Percentiles rank a stretch among this genome's conserved stretches.
phyloP scores from a whole-genome alignment of 2,329 filamentous ascomycete genomes.

The Fusarium avenaceum region DNA sequence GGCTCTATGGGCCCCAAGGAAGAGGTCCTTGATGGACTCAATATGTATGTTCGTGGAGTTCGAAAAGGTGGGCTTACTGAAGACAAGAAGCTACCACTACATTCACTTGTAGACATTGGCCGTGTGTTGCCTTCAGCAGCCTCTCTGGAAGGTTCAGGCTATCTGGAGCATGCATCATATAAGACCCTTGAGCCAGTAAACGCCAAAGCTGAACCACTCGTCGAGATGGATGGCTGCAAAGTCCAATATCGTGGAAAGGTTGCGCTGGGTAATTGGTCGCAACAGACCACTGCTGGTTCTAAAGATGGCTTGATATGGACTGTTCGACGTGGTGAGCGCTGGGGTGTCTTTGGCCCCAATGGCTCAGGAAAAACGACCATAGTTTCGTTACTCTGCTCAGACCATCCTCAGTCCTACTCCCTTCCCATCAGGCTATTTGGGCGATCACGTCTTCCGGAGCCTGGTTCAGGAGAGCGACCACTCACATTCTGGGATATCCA shows the following conservation, averaged over 20 bases:
- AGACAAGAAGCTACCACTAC: constrained; percentile 63
- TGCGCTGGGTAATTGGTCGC: constrained; percentile 84
- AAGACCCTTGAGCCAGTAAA: constrained; percentile 44
- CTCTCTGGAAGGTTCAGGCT: constrained; percentile 12
- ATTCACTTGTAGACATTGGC: constrained; percentile 65
- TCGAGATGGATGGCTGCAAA: constrained; percentile 88
- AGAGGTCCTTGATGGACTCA: constrained; percentile 69
- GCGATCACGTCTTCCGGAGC: constrained; percentile 80
- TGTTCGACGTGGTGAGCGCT: constrained; percentile 85
- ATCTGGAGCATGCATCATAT: constrained; percentile 22
- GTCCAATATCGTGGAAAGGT: constrained; percentile 84
- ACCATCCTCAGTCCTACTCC: constrained; percentile 95
- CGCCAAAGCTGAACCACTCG: constrained; percentile 73
- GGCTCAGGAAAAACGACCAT: constrained; percentile 97
- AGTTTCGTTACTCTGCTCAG: constrained; percentile 91
- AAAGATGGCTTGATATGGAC: constrained; percentile 82
- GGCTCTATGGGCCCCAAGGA: constrained; percentile 75
- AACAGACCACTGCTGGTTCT: constrained; percentile 65
- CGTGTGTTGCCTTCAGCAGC: constrained; percentile 55
- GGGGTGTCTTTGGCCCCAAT: constrained; percentile 94
- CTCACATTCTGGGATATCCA: constrained; percentile 96
- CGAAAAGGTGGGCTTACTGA: constrained; percentile 60
- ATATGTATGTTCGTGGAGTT: constrained; percentile 62
- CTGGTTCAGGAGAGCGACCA: constrained; percentile 73
- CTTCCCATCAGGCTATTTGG: constrained; percentile 90